A percentile compares a stretch with the other conserved stretches of the same genome.
Evolutionary conservation across 1,139 yeast genomes (phyloP).

Genomic region (Debaryomyces psychrophilus): DNA sequence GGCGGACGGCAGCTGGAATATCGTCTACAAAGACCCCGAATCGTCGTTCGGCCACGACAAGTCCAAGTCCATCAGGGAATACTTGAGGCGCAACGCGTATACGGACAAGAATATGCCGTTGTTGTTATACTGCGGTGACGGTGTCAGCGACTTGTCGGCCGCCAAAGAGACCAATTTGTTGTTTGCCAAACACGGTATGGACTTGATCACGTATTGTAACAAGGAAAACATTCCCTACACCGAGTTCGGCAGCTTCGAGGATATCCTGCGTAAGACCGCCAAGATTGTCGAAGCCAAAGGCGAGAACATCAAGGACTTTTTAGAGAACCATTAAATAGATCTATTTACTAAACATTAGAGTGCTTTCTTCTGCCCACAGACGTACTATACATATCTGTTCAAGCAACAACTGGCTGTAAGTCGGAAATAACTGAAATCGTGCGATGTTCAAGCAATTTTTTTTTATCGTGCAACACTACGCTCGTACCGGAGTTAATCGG

Average conservation of each 20-base stretch:
- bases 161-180: constrained; percentile 92
- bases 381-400: too few relatives aligned
- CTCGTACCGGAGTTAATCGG: too few relatives aligned
- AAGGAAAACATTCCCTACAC: constrained; percentile 81
- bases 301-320: constrained; percentile 29
- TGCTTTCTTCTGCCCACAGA: too few relatives aligned
- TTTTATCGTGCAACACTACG: too few relatives aligned
- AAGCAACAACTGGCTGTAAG: too few relatives aligned
- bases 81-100: constrained; percentile 49
- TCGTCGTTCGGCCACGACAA: constrained; percentile 94
- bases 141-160: constrained; percentile 92
- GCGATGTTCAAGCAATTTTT: too few relatives aligned
- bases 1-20: constrained; percentile 68
- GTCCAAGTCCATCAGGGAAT: constrained; percentile 76
- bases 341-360: background rate
- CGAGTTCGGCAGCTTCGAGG: constrained; percentile 75
- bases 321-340: constrained; percentile 25
- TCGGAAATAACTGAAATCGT: too few relatives aligned
- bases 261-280: constrained; percentile 61
- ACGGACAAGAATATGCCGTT: constrained; percentile 42
- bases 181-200: constrained; percentile 92
- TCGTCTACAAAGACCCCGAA: constrained; percentile 77
- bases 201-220: constrained; percentile 80
- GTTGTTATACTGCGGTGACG: constrained; percentile 94
- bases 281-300: constrained; percentile 33